These are phyloP conservation scores for Gynandropsis gynandra DNA, from an alignment of 345 rosid species.

Conservation along the genomic window DNA sequence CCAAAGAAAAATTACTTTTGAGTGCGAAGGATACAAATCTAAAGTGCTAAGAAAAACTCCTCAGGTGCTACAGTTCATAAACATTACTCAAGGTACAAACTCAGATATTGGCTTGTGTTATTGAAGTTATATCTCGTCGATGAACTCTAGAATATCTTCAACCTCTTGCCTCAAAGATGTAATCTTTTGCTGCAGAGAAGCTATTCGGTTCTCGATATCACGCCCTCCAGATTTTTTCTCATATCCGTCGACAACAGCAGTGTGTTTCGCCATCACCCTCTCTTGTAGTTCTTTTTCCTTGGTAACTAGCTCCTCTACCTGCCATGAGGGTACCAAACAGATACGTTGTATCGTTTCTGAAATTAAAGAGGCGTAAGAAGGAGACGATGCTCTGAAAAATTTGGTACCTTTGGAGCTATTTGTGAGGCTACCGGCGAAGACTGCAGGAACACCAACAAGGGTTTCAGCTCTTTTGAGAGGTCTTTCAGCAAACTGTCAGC, in stretches of 20 bases:
- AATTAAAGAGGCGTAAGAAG: constrained; percentile 2
- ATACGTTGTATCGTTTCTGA: constrained; percentile 7
- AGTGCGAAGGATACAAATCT: too few relatives aligned
- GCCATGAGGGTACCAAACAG: constrained; percentile 11
- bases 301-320: constrained; percentile 79
- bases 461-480: constrained; percentile 64
- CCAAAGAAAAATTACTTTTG: too few relatives aligned
- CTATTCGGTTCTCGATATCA: constrained; percentile 71
- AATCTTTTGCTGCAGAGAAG: constrained; percentile 62
- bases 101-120: too few relatives aligned
- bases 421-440: constrained; percentile 64
- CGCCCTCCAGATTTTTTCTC: constrained; percentile 62
- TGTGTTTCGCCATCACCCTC: constrained; percentile 37
- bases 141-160: constrained; percentile 70
- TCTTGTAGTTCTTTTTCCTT: constrained; percentile 90
- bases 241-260: constrained; percentile 60
- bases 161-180: constrained; percentile 69
- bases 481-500: constrained; percentile 73
- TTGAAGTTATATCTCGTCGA: constrained; percentile 51
- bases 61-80: too few relatives aligned
- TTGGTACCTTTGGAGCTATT: constrained; percentile 62
- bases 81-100: too few relatives aligned
- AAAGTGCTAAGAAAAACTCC: too few relatives aligned
- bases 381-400: not conserved
- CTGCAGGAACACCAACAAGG: constrained; percentile 52